Evolutionary conservation across 108 stramenopile genomes (phyloP), one percentile per base, ranked within the genome.

Genomic region (Skeletonema tropicum): DNA sequence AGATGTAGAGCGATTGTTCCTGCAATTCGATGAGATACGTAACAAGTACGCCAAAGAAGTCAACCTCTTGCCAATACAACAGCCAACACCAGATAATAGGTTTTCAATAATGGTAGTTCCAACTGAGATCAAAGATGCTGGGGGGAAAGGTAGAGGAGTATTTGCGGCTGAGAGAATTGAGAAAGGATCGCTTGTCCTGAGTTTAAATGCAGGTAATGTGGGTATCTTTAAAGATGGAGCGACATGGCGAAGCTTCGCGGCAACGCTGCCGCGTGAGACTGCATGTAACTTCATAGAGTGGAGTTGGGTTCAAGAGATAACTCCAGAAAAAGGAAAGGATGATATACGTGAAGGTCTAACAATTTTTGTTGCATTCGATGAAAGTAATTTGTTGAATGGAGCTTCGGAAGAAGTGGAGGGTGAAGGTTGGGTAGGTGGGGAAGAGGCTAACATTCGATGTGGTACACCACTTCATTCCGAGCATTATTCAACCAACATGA

Each of bases 241-340:
- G 26, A 66, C 78, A 2, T 79, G 71, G 71, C 78, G 78, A 7
- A 62, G 68, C 33, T 79, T 79, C 45, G 71, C 45, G 5, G 78
- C 57, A 14, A 64, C 78, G 10, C 42, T 79, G 31, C 78, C 78
- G 6, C 57, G 59, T 21, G 70, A 73, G 21, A 68, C 65, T 3
- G 79, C 61, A 21, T 80, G 79, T 41, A 73, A 80, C 69, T 66
- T 68, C 31, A 66, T 74, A 45, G 74, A 74, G n/a, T 74, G 74
- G 74, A 60, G 74, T 60, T 74, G 64, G 64, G 42, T 46, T 21
- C 74, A 74, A 49, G 58, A 74, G 31, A 57, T 74, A 17, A 25
- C 8, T 19, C 58, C 52, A 31, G 57, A 21, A 29, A n/a, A 60
- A 45, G 41, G 48, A 31, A 65, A 74, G 9, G 33, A 33, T 2